These are phyloP conservation scores for Haplosporangium gracile DNA, from an alignment of 192 early-diverging fungal species.

Conservation along the genomic window DNA sequence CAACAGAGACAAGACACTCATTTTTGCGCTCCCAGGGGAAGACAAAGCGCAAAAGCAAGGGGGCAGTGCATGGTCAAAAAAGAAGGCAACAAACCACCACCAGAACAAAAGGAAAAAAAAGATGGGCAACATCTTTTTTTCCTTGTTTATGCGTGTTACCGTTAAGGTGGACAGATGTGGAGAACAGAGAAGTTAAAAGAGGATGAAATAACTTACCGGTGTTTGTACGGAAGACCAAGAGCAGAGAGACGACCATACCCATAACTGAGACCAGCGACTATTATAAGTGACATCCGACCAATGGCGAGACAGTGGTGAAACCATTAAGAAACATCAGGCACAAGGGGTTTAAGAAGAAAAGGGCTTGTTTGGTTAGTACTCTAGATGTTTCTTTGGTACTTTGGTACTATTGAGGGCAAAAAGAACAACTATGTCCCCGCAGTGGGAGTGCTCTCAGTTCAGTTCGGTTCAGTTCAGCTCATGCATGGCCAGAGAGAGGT, in stretches of 20 bases:
- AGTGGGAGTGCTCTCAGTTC: neutral
- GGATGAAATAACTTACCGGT: conserved; percentile 55
- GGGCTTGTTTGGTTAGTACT: neutral
- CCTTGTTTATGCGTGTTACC: no score
- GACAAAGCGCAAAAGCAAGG: neutral
- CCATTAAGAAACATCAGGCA: neutral
- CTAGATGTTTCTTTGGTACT: neutral
- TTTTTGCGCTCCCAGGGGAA: neutral
- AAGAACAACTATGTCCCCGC: neutral
- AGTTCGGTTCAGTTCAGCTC: neutral
- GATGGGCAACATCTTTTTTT: neutral
- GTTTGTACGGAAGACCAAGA: conserved; percentile 80
- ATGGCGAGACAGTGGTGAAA: neutral
- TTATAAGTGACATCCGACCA: neutral
- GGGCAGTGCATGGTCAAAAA: neutral
- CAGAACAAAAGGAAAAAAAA: neutral
- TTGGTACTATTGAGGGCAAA: neutral
- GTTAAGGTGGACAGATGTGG: conserved; percentile 18
- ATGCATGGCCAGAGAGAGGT: neutral
- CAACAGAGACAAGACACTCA: no score
- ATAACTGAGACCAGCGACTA: conserved; percentile 48
- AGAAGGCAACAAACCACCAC: neutral
- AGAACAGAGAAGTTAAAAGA: conserved; percentile 46
- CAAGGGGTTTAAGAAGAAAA: neutral
- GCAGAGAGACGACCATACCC: conserved; percentile 61